phyloP scores from a whole-genome alignment of 306 rosid species.

The Cotoneaster glaucophyllus region DNA sequence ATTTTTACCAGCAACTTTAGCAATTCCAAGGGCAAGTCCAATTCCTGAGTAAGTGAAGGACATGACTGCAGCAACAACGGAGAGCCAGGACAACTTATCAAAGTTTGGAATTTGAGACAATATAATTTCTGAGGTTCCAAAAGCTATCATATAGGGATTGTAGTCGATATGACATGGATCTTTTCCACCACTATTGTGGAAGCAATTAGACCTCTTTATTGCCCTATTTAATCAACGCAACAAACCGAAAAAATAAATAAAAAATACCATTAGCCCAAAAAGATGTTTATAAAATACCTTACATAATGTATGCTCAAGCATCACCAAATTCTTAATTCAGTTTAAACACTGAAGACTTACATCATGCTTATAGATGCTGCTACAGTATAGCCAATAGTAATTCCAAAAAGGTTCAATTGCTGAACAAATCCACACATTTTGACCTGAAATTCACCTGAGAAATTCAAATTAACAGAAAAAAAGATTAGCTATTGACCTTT shows the following conservation, averaged over 20 bases:
- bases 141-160: conserved; percentile 20
- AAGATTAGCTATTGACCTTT: background rate
- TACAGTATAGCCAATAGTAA: conserved; percentile 24
- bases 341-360: conserved; percentile 1
- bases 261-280: too few species aligned
- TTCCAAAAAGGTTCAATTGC: conserved; percentile 13
- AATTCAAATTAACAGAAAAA: background rate
- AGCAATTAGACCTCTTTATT: conserved; percentile 12
- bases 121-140: conserved; percentile 15
- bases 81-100: conserved; percentile 20
- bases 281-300: too few species aligned
- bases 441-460: conserved; percentile 10
- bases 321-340: background rate
- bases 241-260: background rate
- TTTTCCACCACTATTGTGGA: conserved; percentile 7
- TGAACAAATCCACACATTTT: conserved; percentile 19
- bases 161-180: conserved; percentile 4
- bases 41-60: conserved; percentile 23
- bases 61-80: conserved; percentile 23
- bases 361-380: conserved; percentile 29
- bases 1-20: conserved; percentile 19
- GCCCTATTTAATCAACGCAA: conserved; percentile 16
- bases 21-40: conserved; percentile 24
- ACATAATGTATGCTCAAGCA: background rate
- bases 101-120: conserved; percentile 21